Conservation (phyloP, 2,329 filamentous ascomycete species). For the Cordyceps cicadae region DNA sequence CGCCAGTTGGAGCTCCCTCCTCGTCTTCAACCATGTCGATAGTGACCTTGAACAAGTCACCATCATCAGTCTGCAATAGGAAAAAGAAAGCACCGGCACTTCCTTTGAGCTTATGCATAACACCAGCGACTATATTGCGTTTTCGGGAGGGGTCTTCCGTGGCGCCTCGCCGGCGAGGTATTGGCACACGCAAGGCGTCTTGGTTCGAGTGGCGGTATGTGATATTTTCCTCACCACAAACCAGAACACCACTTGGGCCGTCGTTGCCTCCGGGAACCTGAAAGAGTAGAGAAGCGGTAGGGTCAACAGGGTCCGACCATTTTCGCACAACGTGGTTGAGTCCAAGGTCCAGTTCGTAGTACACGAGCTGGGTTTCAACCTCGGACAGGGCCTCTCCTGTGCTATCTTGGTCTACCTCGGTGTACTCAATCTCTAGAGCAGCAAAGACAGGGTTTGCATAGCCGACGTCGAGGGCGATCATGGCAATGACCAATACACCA, state of each 20-base stretch:
- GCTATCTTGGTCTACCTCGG: conserved; percentile 82
- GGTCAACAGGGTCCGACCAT: conserved; percentile 91
- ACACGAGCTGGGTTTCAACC: conserved; percentile 83
- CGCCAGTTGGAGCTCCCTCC: conserved; percentile 67
- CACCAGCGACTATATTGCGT: conserved; percentile 75
- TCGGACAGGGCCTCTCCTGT: conserved; percentile 74
- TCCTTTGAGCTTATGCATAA: conserved; percentile 93
- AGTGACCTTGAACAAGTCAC: conserved; percentile 95
- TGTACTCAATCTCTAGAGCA: conserved; percentile 87
- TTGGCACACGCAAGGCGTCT: conserved; percentile 77
- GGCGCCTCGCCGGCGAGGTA: conserved; percentile 76
- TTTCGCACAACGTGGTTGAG: conserved; percentile 95
- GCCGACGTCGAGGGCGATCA: conserved; percentile 85
- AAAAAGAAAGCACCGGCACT: conserved; percentile 88
- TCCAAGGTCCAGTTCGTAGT: conserved; percentile 94
- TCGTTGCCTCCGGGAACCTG: conserved; percentile 91
- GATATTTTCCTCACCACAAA: conserved; percentile 89
- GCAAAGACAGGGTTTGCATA: conserved; percentile 98
- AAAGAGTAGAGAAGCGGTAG: conserved; percentile 81
- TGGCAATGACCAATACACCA: conserved; percentile 78
- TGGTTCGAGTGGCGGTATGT: conserved; percentile 97
- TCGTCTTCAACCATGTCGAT: conserved; percentile 83
- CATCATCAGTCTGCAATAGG: conserved; percentile 89
- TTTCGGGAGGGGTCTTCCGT: conserved; percentile 91
- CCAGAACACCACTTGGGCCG: conserved; percentile 87